These are phyloP conservation scores for Dioscorea dumetorum DNA, from an alignment of 106 monocot species.

Conservation along the genomic window DNA sequence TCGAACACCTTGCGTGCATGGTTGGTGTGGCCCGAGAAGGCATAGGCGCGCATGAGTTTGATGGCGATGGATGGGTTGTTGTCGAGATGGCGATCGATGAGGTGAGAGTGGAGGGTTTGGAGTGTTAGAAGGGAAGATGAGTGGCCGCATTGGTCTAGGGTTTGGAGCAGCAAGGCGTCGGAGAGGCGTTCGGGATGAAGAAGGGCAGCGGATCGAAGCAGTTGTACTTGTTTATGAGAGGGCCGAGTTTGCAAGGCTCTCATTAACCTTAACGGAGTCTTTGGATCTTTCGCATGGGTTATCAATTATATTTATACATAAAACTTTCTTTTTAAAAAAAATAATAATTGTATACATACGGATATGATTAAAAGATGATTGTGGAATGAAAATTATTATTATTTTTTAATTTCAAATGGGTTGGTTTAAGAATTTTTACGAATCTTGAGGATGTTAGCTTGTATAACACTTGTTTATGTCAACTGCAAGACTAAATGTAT, in stretches of 20 bases:
- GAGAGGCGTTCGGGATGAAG: conserved; percentile 1
- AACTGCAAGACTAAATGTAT: no score
- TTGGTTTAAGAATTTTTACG: no score
- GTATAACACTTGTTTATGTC: no score
- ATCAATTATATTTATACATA: no score
- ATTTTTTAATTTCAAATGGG: no score
- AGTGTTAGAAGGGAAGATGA: conserved; percentile 25
- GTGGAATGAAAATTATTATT: no score
- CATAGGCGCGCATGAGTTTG: conserved; percentile 74
- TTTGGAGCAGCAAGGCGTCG: conserved; percentile 3
- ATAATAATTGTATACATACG: no score
- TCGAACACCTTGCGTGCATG: conserved; percentile 63
- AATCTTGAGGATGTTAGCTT: no score
- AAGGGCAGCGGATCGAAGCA: not conserved
- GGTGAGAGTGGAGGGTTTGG: conserved; percentile 24
- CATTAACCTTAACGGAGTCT: not conserved
- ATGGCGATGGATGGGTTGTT: conserved; percentile 33
- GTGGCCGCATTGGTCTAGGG: conserved; percentile 39
- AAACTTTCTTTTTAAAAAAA: no score
- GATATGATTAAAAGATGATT: no score
- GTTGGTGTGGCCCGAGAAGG: conserved; percentile 36
- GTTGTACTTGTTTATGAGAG: not conserved
- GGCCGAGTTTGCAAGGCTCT: not conserved
- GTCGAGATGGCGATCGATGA: conserved; percentile 25
- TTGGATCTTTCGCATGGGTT: no score